These are phyloP conservation scores for Gonium pectorale DNA, from an alignment of 139 green algal species.

Conservation along the genomic window DNA sequence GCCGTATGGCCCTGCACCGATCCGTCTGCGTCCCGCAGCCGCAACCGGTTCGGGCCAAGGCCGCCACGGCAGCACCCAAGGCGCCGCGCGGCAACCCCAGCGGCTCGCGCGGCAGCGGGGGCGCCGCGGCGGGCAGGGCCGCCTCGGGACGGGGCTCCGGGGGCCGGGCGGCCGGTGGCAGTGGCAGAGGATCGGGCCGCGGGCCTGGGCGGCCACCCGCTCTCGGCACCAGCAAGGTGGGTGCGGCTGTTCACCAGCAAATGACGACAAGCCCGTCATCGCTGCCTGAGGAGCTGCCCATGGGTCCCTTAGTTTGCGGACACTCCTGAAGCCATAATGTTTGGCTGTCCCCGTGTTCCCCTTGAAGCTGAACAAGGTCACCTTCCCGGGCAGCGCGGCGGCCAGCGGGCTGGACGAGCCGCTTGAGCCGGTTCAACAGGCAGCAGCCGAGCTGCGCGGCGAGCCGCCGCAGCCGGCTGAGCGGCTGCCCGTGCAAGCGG, in stretches of 20 bases:
- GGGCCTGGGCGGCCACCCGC: not conserved
- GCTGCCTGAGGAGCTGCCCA: conserved; percentile 7
- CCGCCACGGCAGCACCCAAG: not conserved
- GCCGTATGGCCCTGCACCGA: not conserved
- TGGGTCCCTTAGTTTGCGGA: not conserved
- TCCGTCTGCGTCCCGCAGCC: not conserved
- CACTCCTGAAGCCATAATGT: too few species aligned
- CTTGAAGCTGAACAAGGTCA: conserved; percentile 33
- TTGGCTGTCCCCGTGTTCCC: not conserved
- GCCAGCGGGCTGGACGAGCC: too few species aligned
- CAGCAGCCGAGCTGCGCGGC: too few species aligned
- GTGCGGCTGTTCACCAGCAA: not conserved
- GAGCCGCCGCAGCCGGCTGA: too few species aligned
- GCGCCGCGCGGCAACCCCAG: not conserved
- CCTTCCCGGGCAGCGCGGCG: conserved; percentile 14
- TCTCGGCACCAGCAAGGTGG: not conserved
- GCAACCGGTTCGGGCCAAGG: not conserved
- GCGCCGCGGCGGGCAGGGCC: not conserved
- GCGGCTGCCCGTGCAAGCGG: too few species aligned
- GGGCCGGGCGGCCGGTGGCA: not conserved
- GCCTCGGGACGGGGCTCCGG: not conserved
- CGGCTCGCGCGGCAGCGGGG: not conserved
- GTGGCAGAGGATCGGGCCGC: conserved; percentile 2
- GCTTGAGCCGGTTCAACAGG: too few species aligned
- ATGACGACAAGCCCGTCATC: not conserved